phyloP scores from a whole-genome alignment of 1,139 yeast species.

The Geotrichum reessii region DNA sequence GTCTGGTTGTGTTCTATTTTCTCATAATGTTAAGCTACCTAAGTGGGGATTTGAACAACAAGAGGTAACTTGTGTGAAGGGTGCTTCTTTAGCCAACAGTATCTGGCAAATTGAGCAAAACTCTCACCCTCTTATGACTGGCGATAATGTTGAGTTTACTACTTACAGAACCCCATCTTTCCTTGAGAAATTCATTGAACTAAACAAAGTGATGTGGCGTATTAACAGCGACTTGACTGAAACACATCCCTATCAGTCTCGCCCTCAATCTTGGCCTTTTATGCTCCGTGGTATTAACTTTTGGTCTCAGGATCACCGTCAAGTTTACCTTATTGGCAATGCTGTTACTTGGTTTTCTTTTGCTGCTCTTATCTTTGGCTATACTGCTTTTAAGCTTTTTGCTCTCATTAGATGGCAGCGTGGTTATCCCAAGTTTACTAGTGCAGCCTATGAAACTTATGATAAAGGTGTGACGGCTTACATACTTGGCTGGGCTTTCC shows the following conservation, averaged over 20 bases:
- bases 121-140: conserved; percentile 35
- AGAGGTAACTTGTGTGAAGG: conserved; percentile 88
- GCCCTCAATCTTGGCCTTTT: conserved; percentile 86
- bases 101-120: conserved; percentile 89
- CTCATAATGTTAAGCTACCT: conserved; percentile 81
- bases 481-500: conserved; percentile 76
- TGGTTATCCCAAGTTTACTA: conserved; percentile 38
- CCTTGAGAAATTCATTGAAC: conserved; percentile 65
- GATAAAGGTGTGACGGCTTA: conserved; percentile 65
- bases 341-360: conserved; percentile 86
- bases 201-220: conserved; percentile 87
- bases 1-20: conserved; percentile 84
- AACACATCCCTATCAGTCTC: conserved; percentile 82
- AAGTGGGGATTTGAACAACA: conserved; percentile 96
- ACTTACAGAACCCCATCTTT: conserved; percentile 62
- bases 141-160: conserved; percentile 46
- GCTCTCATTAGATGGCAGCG: conserved; percentile 74
- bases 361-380: conserved; percentile 53
- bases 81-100: conserved; percentile 68
- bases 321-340: conserved; percentile 85
- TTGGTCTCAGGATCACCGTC: conserved; percentile 75
- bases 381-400: conserved; percentile 48
- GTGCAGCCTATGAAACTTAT: conserved; percentile 60
- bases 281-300: conserved; percentile 89
- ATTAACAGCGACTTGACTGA: conserved; percentile 80